Base-by-base conservation (phyloP, 352 stramenopile species). In the Pythium grandisporangium region DNA sequence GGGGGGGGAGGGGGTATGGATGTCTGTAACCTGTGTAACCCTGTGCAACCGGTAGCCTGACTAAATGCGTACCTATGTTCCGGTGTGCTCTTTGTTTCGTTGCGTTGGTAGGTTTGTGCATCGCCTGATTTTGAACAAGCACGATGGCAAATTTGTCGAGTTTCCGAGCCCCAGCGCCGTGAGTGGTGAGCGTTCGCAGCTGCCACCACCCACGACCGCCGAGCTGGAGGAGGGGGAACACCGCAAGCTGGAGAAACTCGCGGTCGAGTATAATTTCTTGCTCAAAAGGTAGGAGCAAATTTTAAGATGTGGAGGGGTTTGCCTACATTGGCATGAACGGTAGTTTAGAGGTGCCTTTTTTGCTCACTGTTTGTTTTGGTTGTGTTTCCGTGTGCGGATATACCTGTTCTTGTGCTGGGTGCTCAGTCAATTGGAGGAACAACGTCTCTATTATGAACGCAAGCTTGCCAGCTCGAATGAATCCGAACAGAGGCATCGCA, bases 81-180 rank as follows among this genome's bases (percentile, higher is more conserved):
- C n/a, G 17, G 22, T 38, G 6, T 24, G 37, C 37, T 21, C 30
- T 36, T 27, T 42, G 13, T 34, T 3, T 36, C 35, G n/a, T n/a
- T n/a, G n/a, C n/a, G n/a, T n/a, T n/a, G n/a, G 22, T 44, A 69
- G 59, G 32, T 93, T 88, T 46, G 78, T 93, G 2, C 81, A 92
- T 47, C 78, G 81, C 4, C 49, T 93, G 25, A 92, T 93, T 53
- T 62, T 93, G 42, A 93, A 93, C 59, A 93, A 93, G 47, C 81
- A 90, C 45, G 82, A 93, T 30, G 92, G 93, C 7, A 98, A 98
- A 64, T 89, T 98, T 34, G 93, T 98, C 7, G 95, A 99, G 72
- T 92, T 97, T 14, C 79, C 73, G 25, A 93, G 85, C 53, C 95
- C 92, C 3, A 69, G 85, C 42, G 74, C 64, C 38, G 25, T 61